A percentile compares a stretch with the other conserved stretches of the same genome.
These are phyloP conservation scores for Pseudoscleropodium purum DNA, from an alignment of 225 moss, liverwort and hornwort genomes.

Conservation along the genomic window DNA sequence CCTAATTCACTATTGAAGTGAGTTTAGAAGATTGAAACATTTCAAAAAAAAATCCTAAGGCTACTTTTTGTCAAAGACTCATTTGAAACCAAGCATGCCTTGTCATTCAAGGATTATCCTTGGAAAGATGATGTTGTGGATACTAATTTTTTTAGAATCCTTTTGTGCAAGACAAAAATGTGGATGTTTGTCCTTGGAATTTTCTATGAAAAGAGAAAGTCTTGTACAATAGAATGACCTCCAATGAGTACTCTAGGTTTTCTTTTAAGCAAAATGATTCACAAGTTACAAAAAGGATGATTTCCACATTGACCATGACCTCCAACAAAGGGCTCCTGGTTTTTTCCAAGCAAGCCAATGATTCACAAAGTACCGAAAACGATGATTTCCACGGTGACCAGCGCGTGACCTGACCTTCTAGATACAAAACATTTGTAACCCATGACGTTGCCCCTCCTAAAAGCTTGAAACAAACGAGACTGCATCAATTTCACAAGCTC, in stretches of 20 bases:
- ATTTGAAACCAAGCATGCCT: neutral
- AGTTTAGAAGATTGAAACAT: no score
- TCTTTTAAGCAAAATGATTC: neutral
- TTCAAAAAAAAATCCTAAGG: neutral
- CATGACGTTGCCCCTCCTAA: neutral
- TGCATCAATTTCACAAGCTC: neutral
- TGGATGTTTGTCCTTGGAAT: neutral
- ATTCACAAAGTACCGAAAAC: neutral
- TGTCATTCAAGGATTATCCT: neutral
- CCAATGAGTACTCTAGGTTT: neutral
- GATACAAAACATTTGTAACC: neutral
- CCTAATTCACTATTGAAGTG: no score
- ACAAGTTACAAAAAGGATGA: neutral
- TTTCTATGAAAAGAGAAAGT: neutral
- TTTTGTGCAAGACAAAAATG: neutral
- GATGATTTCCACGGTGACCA: neutral
- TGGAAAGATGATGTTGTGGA: neutral
- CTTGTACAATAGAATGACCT: neutral
- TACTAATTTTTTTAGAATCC: no score
- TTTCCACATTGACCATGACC: neutral
- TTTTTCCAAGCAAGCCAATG: neutral
- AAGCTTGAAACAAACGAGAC: neutral
- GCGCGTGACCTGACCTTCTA: neutral
- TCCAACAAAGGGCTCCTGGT: neutral
- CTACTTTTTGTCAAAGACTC: neutral